Evolutionary conservation across 768 basidiomycete genomes (phyloP).

Genomic region (Pleurotus ostreatus): DNA sequence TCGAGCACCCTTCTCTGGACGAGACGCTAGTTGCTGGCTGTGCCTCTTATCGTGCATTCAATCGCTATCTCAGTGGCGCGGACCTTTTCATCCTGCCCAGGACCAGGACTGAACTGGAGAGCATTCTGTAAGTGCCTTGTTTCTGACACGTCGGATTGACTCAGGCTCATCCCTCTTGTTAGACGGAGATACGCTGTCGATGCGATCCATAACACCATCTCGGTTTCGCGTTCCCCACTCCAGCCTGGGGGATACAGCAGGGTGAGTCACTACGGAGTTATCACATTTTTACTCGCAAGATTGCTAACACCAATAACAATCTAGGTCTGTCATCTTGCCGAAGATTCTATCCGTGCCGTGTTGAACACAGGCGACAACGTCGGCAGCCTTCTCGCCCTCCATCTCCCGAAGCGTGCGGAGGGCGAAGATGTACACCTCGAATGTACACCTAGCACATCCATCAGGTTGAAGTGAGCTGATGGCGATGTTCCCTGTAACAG

Average conservation of each 20-base stretch:
- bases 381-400: slow-evolving; percentile 60
- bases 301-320: neutral
- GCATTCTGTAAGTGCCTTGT: slow-evolving; percentile 52
- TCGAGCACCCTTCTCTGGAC: slow-evolving; percentile 63
- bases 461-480: slow-evolving; percentile 38
- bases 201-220: slow-evolving; percentile 76
- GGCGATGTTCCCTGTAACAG: slow-evolving; percentile 6
- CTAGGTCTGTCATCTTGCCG: slow-evolving; percentile 68
- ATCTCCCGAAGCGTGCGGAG: slow-evolving; percentile 26
- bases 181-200: slow-evolving; percentile 78
- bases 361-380: slow-evolving; percentile 68
- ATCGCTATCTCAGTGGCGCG: slow-evolving; percentile 65
- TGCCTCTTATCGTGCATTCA: slow-evolving; percentile 78
- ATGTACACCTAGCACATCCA: slow-evolving; percentile 27
- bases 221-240: slow-evolving; percentile 60
- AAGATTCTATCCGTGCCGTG: slow-evolving; percentile 66
- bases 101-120: slow-evolving; percentile 62
- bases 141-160: slow-evolving; percentile 6
- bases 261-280: slow-evolving; percentile 22
- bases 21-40: slow-evolving; percentile 73
- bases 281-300: neutral
- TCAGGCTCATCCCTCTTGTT: slow-evolving; percentile 10
- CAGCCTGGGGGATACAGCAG: slow-evolving; percentile 50
- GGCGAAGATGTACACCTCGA: slow-evolving; percentile 14
- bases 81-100: slow-evolving; percentile 72